These are phyloP conservation scores for Ascodesmis nigricans DNA, from an alignment of 495 filamentous ascomycete genomes.

Conservation along the genomic window DNA sequence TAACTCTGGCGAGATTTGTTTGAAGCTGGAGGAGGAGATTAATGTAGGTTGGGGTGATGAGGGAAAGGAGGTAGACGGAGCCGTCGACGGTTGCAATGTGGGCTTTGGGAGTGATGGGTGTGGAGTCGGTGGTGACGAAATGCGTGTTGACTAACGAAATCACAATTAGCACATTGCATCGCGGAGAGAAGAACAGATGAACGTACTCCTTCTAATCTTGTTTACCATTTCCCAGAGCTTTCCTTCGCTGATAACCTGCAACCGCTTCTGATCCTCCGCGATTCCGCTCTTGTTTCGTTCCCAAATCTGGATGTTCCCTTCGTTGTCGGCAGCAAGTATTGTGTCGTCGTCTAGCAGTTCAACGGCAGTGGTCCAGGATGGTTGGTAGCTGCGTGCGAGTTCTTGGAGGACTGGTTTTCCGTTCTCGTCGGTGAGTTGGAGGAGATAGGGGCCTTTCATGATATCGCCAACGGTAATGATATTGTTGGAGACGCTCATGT, in stretches of 20 bases:
- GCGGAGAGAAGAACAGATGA: constrained; percentile 17
- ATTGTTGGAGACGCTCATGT: constrained; percentile 46
- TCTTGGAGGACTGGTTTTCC: constrained; percentile 32
- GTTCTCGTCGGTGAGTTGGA: constrained; percentile 35
- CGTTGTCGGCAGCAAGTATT: constrained; percentile 60
- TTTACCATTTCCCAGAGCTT: constrained; percentile 84
- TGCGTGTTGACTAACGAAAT: too few relatives aligned
- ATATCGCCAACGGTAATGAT: constrained; percentile 72
- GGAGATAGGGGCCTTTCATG: constrained; percentile 73
- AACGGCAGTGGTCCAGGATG: constrained; percentile 61
- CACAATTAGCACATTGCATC: too few relatives aligned
- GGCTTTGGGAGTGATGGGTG: constrained; percentile 62
- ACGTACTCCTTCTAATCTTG: constrained; percentile 37
- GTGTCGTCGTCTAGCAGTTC: constrained; percentile 45
- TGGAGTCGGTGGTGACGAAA: too few relatives aligned
- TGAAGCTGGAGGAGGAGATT: constrained; percentile 75
- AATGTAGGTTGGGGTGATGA: constrained; percentile 44
- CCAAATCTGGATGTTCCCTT: constrained; percentile 70
- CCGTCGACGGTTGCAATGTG: constrained; percentile 87
- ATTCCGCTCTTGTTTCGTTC: constrained; percentile 47
- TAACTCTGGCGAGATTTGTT: constrained; percentile 31
- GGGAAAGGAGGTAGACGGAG: constrained; percentile 69
- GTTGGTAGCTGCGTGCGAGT: constrained; percentile 57
- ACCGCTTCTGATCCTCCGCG: constrained; percentile 42
- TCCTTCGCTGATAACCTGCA: constrained; percentile 59